A percentile compares a stretch with the other conserved stretches of the same genome.
These are phyloP conservation scores for Copromyces sp. DNA, from an alignment of 495 filamentous ascomycete genomes.

Conservation along the genomic window DNA sequence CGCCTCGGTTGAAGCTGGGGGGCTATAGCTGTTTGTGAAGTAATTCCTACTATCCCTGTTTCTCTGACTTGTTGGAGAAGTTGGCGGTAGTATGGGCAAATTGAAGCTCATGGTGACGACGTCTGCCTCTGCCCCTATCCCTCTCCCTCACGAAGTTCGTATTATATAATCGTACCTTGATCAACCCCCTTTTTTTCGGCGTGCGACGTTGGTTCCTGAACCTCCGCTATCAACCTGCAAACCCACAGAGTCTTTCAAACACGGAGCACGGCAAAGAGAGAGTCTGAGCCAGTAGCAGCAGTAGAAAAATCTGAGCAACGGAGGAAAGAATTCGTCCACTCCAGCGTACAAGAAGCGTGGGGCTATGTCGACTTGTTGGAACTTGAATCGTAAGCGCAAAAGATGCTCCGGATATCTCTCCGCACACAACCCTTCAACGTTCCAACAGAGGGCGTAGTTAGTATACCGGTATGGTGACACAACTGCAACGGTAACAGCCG, in stretches of 20 bases:
- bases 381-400: background rate
- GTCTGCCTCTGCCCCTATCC: background rate
- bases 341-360: background rate
- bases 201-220: background rate
- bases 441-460: background rate
- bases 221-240: background rate
- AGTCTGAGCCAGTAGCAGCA: background rate
- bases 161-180: background rate
- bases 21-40: constrained; percentile 37
- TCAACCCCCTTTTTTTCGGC: background rate
- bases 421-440: background rate
- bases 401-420: background rate
- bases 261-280: background rate
- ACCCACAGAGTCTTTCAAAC: background rate
- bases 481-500: background rate
- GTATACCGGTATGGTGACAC: background rate
- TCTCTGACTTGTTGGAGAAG: constrained; percentile 30
- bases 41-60: constrained; percentile 47
- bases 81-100: constrained; percentile 31
- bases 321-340: background rate
- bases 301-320: background rate
- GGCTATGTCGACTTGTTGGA: background rate
- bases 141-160: constrained; percentile 5
- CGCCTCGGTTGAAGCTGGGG: constrained; percentile 41
- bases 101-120: constrained; percentile 35